Conservation (phyloP, 768 basidiomycete species). For the Phlebiopsis gigantea region DNA sequence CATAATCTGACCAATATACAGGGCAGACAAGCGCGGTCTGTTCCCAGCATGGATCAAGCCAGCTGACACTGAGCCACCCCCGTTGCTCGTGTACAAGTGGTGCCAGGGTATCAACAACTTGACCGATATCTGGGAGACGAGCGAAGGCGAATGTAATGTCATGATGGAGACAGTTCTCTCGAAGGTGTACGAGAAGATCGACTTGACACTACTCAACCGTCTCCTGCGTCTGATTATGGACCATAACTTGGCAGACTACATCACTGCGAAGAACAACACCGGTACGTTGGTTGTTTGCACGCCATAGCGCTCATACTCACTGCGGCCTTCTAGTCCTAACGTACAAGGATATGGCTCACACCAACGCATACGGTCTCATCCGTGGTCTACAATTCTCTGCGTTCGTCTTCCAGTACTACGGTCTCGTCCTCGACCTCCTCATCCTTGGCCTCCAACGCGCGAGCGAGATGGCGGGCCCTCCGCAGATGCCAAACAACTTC, state of each 20-base stretch:
- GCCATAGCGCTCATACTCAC: background rate
- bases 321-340: conserved; percentile 51
- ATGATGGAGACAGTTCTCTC: conserved; percentile 98
- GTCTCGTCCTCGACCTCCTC: conserved; percentile 89
- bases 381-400: conserved; percentile 97
- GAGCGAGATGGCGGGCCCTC: conserved; percentile 98
- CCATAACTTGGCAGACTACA: conserved; percentile 98
- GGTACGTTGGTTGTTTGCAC: conserved; percentile 29
- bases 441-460: conserved; percentile 97
- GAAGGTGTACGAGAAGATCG: conserved; percentile 99
- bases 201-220: conserved; percentile 92
- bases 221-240: conserved; percentile 94
- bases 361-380: conserved; percentile 95
- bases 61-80: conserved; percentile 93
- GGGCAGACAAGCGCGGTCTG: conserved; percentile 90
- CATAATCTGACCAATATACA: background rate
- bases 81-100: conserved; percentile 97
- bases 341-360: conserved; percentile 98
- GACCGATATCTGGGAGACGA: conserved; percentile 97
- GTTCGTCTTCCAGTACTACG: conserved; percentile 99
- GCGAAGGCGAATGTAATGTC: conserved; percentile 96
- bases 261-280: conserved; percentile 98
- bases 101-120: conserved; percentile 99
- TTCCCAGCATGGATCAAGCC: conserved; percentile 99
- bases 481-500: conserved; percentile 97